phyloP scores from a whole-genome alignment of 163 green algal species.

The Coccomyxa subellipsoidea region DNA sequence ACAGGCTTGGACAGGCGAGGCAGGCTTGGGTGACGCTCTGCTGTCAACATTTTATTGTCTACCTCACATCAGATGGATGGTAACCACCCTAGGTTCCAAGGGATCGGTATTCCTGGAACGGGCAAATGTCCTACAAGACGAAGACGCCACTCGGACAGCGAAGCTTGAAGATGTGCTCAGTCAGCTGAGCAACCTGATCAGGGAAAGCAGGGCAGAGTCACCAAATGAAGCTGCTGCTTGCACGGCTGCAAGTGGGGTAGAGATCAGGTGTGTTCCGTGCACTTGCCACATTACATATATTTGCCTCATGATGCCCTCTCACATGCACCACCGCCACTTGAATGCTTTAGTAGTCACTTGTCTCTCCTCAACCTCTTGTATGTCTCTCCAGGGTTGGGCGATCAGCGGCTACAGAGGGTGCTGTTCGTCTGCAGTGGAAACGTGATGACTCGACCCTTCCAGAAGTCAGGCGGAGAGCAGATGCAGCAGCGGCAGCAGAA shows the following conservation, averaged over 20 bases:
- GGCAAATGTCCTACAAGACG: neutral
- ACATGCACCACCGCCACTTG: too few relatives aligned
- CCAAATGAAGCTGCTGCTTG: slow-evolving; percentile 20
- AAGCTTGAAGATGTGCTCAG: slow-evolving; percentile 10
- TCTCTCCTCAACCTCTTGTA: too few relatives aligned
- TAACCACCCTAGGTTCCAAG: slow-evolving; percentile 54
- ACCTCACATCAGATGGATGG: slow-evolving; percentile 52
- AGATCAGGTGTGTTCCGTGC: slow-evolving; percentile 26
- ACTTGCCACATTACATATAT: neutral
- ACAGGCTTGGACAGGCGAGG: slow-evolving; percentile 12
- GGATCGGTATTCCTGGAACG: slow-evolving; percentile 65
- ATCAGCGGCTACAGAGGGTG: slow-evolving; percentile 18
- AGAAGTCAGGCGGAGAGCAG: slow-evolving; percentile 33
- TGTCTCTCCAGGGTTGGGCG: slow-evolving; percentile 13
- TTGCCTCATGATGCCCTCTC: too few relatives aligned
- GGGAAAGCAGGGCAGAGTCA: slow-evolving; percentile 6
- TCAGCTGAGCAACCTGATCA: neutral
- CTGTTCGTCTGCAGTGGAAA: slow-evolving; percentile 19
- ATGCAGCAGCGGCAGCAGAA: slow-evolving; percentile 23
- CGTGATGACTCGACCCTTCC: slow-evolving; percentile 14
- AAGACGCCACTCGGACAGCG: neutral
- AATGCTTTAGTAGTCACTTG: too few relatives aligned
- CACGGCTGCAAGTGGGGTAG: slow-evolving; percentile 20
- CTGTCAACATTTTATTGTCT: slow-evolving; percentile 47
- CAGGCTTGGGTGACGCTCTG: slow-evolving; percentile 56